Evolutionary conservation across 257 asterid species (phyloP).

Genomic region (Linaria vulgaris): DNA sequence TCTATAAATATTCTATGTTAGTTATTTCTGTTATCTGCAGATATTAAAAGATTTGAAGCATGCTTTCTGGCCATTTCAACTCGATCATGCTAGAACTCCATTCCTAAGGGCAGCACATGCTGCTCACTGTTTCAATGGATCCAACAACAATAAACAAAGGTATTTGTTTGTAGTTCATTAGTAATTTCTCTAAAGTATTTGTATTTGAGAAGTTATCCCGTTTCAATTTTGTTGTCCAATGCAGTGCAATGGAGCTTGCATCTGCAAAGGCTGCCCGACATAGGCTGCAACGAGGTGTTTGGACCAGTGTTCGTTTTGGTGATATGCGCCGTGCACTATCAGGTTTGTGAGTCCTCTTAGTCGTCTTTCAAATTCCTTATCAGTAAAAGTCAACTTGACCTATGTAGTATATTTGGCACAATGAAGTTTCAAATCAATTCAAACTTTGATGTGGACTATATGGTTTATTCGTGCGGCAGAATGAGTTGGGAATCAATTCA

Average conservation of each 20-base stretch:
- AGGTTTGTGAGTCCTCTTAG: conserved; percentile 37
- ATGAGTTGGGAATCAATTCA: too few species aligned
- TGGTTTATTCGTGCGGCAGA: too few species aligned
- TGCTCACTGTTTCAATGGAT: conserved; percentile 56
- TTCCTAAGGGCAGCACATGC: conserved; percentile 85
- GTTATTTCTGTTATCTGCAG: conserved; percentile 36
- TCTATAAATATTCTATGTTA: neutral
- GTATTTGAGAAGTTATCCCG: neutral
- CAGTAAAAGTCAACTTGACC: too few species aligned
- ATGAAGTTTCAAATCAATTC: too few species aligned
- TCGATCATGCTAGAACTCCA: conserved; percentile 53
- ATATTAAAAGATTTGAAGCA: conserved; percentile 68
- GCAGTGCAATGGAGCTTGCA: conserved; percentile 67
- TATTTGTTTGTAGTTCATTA: conserved; percentile 14
- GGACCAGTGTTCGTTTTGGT: conserved; percentile 85
- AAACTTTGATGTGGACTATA: too few species aligned
- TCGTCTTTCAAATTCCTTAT: neutral
- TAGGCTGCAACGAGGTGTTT: conserved; percentile 82
- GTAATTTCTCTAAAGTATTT: neutral
- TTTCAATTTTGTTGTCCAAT: conserved; percentile 18
- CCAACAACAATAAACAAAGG: conserved; percentile 50
- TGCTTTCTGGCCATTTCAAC: conserved; percentile 89
- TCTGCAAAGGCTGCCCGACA: conserved; percentile 88
- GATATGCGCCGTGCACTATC: conserved; percentile 87
- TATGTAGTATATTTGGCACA: too few species aligned